A percentile compares a stretch with the other conserved stretches of the same genome.
phyloP scores from a whole-genome alignment of 192 early-diverging fungal species.

The Linnemannia elongata region DNA sequence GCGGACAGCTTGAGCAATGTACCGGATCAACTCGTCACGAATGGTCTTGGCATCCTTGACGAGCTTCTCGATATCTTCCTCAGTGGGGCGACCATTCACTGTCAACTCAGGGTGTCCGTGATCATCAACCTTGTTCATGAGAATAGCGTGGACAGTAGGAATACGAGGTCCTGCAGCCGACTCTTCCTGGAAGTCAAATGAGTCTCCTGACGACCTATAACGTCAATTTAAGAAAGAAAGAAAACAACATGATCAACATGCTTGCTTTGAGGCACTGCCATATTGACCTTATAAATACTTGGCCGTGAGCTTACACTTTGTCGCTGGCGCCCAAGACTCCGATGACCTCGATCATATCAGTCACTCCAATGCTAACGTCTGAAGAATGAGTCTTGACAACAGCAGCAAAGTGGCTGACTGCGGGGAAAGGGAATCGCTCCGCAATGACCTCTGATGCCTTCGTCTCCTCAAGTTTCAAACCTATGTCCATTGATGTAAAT shows the following conservation, averaged over 20 bases:
- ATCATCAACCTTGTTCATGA: constrained; percentile 55
- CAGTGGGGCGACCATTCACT: constrained; percentile 27
- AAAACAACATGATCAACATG: neutral
- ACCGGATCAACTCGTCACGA: constrained; percentile 58
- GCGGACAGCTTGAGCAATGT: constrained; percentile 71
- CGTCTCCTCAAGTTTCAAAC: constrained; percentile 10
- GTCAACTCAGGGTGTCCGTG: constrained; percentile 50
- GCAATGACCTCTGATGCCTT: constrained; percentile 25
- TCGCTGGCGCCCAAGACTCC: constrained; percentile 63
- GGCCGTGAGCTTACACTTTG: constrained; percentile 26
- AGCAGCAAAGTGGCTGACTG: constrained; percentile 67
- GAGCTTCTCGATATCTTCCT: neutral
- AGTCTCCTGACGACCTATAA: constrained; percentile 27
- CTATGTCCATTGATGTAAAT: constrained; percentile 3
- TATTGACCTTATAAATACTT: neutral
- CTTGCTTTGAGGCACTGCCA: neutral
- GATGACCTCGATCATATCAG: constrained; percentile 75
- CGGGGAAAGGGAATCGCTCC: constrained; percentile 73
- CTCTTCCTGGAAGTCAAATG: constrained; percentile 55
- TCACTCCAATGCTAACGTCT: constrained; percentile 64
- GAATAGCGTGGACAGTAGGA: constrained; percentile 68
- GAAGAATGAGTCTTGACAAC: constrained; percentile 76
- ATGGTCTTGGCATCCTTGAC: constrained; percentile 40
- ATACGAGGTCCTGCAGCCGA: constrained; percentile 25
- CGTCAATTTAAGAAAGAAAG: neutral